Evolutionary conservation across 1,139 yeast species (phyloP).

Genomic region (Yamadazyma friedrichii): DNA sequence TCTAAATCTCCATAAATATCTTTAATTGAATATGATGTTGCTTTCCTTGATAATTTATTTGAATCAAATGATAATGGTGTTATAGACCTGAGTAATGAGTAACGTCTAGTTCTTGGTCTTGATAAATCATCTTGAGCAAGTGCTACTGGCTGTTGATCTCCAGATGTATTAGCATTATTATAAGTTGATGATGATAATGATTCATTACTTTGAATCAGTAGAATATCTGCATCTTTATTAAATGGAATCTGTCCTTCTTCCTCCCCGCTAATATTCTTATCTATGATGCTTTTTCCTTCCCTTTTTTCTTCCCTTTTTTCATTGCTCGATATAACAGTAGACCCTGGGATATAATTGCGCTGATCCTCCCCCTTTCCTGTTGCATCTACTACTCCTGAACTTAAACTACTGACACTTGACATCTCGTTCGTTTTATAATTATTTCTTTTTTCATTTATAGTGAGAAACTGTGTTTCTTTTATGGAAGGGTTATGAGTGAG

Average conservation of each 20-base stretch:
- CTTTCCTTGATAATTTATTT: slow-evolving; percentile 12
- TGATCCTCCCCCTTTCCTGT: no score
- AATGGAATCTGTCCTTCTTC: not conserved
- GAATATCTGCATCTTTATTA: slow-evolving; percentile 1
- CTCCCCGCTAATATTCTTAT: not conserved
- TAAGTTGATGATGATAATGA: slow-evolving; percentile 6
- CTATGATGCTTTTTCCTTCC: not conserved
- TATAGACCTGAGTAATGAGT: slow-evolving; percentile 13
- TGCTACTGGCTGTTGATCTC: slow-evolving; percentile 8
- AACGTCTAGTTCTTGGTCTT: slow-evolving; percentile 8
- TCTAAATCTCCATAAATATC: slow-evolving; percentile 37
- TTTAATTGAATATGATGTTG: slow-evolving; percentile 25
- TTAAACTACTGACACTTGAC: slow-evolving; percentile 4
- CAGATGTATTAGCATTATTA: not conserved
- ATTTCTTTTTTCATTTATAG: not conserved
- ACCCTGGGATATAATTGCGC: no score
- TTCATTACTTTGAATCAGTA: slow-evolving; percentile 8
- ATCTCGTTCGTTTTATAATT: no score
- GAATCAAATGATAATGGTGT: slow-evolving; percentile 16
- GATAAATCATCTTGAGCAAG: slow-evolving; percentile 3
- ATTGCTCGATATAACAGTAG: not conserved
- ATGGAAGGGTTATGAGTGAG: no score
- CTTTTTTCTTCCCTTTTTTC: not conserved
- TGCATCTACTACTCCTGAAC: slow-evolving; percentile 2
- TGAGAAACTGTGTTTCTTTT: not conserved